Base-by-base conservation (phyloP, 169 alveolate species). In the Eimeria zaria region DNA sequence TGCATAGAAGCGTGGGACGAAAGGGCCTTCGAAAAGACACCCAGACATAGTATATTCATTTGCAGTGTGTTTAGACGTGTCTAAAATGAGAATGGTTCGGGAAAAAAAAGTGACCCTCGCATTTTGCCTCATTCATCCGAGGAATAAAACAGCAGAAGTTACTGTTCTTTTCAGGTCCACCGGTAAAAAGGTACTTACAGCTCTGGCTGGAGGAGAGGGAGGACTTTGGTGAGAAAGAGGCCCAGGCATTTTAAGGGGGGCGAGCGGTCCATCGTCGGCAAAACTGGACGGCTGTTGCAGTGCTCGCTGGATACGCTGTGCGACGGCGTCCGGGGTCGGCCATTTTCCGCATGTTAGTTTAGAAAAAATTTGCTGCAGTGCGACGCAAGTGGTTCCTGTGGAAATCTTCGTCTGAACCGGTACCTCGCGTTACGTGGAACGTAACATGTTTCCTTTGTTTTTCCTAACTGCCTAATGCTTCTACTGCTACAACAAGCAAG, bases 301-400 rank as follows among this genome's bases (percentile, higher is more conserved):
- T 9, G 93, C 96, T 27, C 88, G 85, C 33, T 81, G 85, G 39
- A 92, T 36, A 2, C 93, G 84, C 64, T 64, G 60, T 20, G 93
- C 96, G 33, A 92, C 78, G 36, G 89, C 78, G 16, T 30, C 87
- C 33, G 96, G 89, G 4, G 89, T 67, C 39, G 96, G 96, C 96
- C 96, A 92, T 48, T 62, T 67, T 12, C 96, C 96, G 48, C 78
- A 46, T 6, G 93, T 81, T 46, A 92, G 62, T 90, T 92, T 92
- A 14, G 96, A 92, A 51, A 92, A 92, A 30, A 92, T 71, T 36
- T 48, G 88, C 96, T 92, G 96, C 58, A 46, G 44, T 44, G 64
- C 22, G 51, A n/a, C 58, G 27, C 67, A 67, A 30, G 39, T 41
- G 78, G 24, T 20, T 12, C 22, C n/a, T 7, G 51, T 18, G 78